phyloP scores from a whole-genome alignment of 2,329 filamentous ascomycete genomes.

The Torrubiellomyces zombiae region DNA sequence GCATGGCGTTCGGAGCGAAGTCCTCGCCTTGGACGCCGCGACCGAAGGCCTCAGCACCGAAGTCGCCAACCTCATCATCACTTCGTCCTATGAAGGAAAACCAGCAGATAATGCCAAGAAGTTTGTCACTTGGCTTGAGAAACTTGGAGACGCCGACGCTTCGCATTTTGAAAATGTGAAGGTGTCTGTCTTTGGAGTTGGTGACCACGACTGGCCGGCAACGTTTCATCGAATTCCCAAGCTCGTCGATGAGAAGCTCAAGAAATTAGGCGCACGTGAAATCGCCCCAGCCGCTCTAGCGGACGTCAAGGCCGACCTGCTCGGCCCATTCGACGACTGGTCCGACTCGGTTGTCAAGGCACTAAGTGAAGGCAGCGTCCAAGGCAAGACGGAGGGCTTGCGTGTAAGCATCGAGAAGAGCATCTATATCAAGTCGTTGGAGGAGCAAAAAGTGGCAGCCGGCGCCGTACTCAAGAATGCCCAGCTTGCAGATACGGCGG shows the following conservation, averaged over 20 bases:
- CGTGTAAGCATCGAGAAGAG: too few species aligned
- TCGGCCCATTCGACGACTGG: too few species aligned
- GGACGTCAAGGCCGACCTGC: too few species aligned
- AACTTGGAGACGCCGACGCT: slow-evolving; percentile 28
- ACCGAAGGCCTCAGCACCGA: slow-evolving; percentile 41
- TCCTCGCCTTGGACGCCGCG: slow-evolving; percentile 44
- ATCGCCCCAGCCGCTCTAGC: too few species aligned
- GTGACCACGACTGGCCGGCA: slow-evolving; percentile 35
- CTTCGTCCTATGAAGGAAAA: slow-evolving; percentile 57
- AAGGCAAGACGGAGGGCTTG: slow-evolving; percentile 6
- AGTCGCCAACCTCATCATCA: slow-evolving; percentile 48
- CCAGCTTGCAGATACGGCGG: too few species aligned
- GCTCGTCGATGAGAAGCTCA: slow-evolving; percentile 37
- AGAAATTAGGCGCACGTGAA: slow-evolving; percentile 16
- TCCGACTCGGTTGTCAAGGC: too few species aligned
- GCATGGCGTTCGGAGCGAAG: slow-evolving; percentile 38
- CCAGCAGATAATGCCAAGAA: slow-evolving; percentile 55
- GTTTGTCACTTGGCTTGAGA: slow-evolving; percentile 51
- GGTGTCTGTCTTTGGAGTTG: slow-evolving; percentile 57
- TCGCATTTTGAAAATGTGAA: slow-evolving; percentile 39
- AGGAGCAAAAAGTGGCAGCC: too few species aligned
- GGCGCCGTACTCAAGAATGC: too few species aligned
- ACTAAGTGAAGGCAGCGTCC: slow-evolving; percentile 13
- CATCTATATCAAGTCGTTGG: too few species aligned
- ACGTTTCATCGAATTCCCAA: slow-evolving; percentile 55